Evolutionary conservation across 192 early-diverging fungal species (phyloP), one percentile per base, ranked within the genome.

Genomic region (Paraglomus brasilianum): DNA sequence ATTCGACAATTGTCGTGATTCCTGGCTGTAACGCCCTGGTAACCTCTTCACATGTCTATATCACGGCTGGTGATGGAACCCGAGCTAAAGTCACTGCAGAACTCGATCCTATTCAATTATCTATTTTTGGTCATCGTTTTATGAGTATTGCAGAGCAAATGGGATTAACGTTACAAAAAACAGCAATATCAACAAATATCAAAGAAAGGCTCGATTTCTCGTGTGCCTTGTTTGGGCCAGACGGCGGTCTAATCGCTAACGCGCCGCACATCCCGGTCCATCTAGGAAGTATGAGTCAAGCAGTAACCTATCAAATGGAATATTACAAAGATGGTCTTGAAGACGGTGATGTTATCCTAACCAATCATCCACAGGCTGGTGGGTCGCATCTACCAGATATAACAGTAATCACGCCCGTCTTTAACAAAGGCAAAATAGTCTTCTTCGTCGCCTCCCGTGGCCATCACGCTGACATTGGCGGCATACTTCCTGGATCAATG

Each of bases 91-190:
- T 80, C 1, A 80, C 81, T 7, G 85, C 81, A 0, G 85, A 82
- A 55, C 79, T 85, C 63, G 97, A 98, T 63, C 93, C 94, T 21
- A 96, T 98, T 59, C 87, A 89, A 76, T 80, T 98, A 2, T 87
- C 91, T 1, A 89, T 98, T 15, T 95, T 98, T 78, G 88, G 89
- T 1, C 95, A 98, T 80, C 86, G 97, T 13, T 98, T 98, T 72
- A 98, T 98, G 97, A 85, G 83, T 59, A 97, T 98, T 76, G 97
- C 95, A 8, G 95, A 97, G 75, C 95, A 97, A 78, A 97, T 97
- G 95, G 95, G 95, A 15, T 81, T 89, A 22, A 94, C 95, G 22
- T 77, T 97, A 8, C 92, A 97, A 75, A 93, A 96, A 76, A 98
- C 97, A 2, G 82, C 94, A 22, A 91, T 97, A 48, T 92, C 90